Evolutionary conservation across 805 yeast species (phyloP), one percentile per base, ranked within the genome.

Genomic region (Teunomyces panamensis): DNA sequence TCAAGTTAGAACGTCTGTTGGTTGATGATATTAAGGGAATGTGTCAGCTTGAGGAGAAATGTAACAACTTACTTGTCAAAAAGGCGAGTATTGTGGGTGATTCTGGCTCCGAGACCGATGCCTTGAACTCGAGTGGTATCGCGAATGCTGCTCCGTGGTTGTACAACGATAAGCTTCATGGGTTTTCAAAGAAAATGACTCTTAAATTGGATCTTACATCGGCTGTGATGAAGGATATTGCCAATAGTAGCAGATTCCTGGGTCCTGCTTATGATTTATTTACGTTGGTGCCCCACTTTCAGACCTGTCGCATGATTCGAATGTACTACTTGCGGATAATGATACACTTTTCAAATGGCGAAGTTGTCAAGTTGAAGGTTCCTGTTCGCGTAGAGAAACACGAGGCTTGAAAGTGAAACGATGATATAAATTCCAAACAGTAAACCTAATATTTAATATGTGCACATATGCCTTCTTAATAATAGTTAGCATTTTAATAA

Each of bases 231-330:
- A 55, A 56, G 37, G 57, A 56, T n/a, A 49, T 46, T 2, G 14
- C 16, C 39, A 32, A 20, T 43, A n/a, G 30, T 39, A 47, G 33
- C 32, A 9, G n/a, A 2, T 13, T 3, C 8, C 27, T 29, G 5
- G 33, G 30, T 3, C 24, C 29, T 4, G 50, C 56, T 2, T 65
- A 50, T 30, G 67, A 69, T 43, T 44, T 50, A 14, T 67, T 61
- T 44, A 58, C 60, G 35, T 55, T 71, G 35, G 69, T 68, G 27
- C 75, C 76, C 11, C 60, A 62, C 45, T 71, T 71, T 55, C 76
- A 71, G 49, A 56, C 63, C 28, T 71, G 76, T 49, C 53, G 56
- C 42, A 39, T 66, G 49, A 59, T 63, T 1, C 52, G 76, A 34
- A 39, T 67, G 33, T 71, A 71, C 51, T 67, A 67, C 45, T 43